Evolutionary conservation across 192 early-diverging fungal genomes (phyloP), one percentile per base, ranked within the genome.

Genomic region (Bifiguratus adelaidae): DNA sequence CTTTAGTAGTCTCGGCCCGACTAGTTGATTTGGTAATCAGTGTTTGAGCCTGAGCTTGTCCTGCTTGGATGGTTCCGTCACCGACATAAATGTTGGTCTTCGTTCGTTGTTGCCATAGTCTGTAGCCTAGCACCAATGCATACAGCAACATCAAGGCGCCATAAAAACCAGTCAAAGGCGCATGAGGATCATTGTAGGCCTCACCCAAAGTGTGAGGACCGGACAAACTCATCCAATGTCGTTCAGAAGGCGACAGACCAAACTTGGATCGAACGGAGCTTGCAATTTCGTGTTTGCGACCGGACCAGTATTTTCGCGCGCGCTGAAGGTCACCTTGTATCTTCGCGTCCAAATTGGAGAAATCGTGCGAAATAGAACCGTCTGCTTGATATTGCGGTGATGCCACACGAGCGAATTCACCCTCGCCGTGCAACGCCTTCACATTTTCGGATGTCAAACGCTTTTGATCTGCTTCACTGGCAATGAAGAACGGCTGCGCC

Each of bases 21-120:
- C n/a, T n/a, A n/a, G n/a, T n/a, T n/a, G n/a, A n/a, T n/a, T n/a
- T n/a, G n/a, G n/a, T n/a, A n/a, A n/a, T n/a, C n/a, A n/a, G n/a
- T n/a, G n/a, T n/a, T n/a, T n/a, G n/a, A n/a, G n/a, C n/a, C n/a
- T n/a, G n/a, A 18, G 49, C 49, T 41, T 23, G 36, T 18, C 30
- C 25, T 12, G 35, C 23, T 20, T 51, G 35, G n/a, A 51, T 9
- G 8, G 49, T 51, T 9, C 37, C 49, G 19, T 51, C 49, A 2
- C 49, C 49, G 26, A 51, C 36, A 27, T 38, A 51, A 5, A 51
- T 37, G 16, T 37, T 22, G 9, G 49, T 51, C 15, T 41, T 51
- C 24, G 28, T 34, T 37, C 49, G 21, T 19, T 51, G 49, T 2
- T 41, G 8, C 49, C 49, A 51, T 33, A 51, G 36, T 30, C 49